phyloP scores from a whole-genome alignment of 1,139 yeast species.

The Lodderomyces orthopsilosis region DNA sequence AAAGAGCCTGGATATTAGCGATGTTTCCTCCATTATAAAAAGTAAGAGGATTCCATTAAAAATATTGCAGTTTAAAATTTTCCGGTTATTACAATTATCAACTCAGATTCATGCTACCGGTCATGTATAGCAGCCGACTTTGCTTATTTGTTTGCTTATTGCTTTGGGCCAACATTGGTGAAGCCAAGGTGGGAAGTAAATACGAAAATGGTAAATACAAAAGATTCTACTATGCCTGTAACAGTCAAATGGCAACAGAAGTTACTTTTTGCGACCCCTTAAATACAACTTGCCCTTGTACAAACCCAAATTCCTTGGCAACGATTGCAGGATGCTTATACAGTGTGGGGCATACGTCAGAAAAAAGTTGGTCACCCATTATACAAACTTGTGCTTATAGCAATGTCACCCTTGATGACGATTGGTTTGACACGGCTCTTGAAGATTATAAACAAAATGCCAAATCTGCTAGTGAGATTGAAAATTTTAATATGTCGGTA shows the following conservation, averaged over 20 bases:
- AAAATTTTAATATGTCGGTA: constrained; percentile 18
- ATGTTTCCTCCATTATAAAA: no score
- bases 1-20: no score
- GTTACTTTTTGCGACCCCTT: constrained; percentile 5
- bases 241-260: constrained; percentile 4
- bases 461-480: constrained; percentile 18
- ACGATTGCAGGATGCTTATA: constrained; percentile 10
- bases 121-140: no score
- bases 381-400: constrained; percentile 6
- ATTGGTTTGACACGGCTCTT: constrained; percentile 8
- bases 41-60: no score
- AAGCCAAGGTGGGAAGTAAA: no score
- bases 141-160: no score
- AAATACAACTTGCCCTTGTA: constrained; percentile 6
- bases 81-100: no score
- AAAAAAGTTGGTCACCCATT: constrained; percentile 1
- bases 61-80: no score
- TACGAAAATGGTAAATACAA: not conserved
- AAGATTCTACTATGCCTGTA: constrained; percentile 7
- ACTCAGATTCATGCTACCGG: no score
- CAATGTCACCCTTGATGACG: constrained; percentile 14
- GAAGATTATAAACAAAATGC: constrained; percentile 4
- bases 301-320: constrained; percentile 6
- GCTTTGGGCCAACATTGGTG: no score
- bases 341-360: not conserved